phyloP scores from a whole-genome alignment of 2,329 filamentous ascomycete genomes.

The Pseudohalonectria lignicola region DNA sequence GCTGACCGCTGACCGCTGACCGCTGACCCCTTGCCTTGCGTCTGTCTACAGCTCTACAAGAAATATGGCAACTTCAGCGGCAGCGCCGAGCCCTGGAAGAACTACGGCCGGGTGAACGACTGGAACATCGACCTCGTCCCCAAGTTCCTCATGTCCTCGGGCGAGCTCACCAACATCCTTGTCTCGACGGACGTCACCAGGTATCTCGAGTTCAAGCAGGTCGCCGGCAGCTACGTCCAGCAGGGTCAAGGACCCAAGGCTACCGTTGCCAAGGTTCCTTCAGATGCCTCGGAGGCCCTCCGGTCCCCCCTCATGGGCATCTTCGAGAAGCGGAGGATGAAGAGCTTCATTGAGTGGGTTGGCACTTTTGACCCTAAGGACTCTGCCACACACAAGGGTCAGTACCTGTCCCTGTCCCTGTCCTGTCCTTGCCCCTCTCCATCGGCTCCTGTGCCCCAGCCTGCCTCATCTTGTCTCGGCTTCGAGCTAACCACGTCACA shows the following conservation, averaged over 20 bases:
- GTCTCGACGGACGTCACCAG: constrained; percentile 87
- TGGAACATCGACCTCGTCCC: constrained; percentile 99
- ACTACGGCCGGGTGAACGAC: constrained; percentile 92
- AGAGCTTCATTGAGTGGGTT: constrained; percentile 94
- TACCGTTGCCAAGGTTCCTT: constrained; percentile 93
- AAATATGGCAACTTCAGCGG: constrained; percentile 76
- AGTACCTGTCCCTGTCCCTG: constrained; percentile 13
- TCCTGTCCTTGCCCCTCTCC: neutral
- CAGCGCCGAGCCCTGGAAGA: constrained; percentile 91
- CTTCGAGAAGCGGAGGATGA: constrained; percentile 95
- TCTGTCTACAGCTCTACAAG: constrained; percentile 68
- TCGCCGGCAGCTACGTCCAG: constrained; percentile 93
- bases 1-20: too few relatives aligned
- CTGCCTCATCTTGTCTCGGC: too few relatives aligned
- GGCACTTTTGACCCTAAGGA: constrained; percentile 77
- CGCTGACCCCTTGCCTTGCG: neutral
- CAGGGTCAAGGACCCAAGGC: constrained; percentile 73
- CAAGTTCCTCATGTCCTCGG: constrained; percentile 97
- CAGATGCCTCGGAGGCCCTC: constrained; percentile 81
- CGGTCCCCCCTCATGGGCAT: constrained; percentile 91
- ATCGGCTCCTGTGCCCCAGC: neutral
- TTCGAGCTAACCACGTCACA: too few relatives aligned
- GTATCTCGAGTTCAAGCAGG: constrained; percentile 88
- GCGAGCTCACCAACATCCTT: constrained; percentile 96
- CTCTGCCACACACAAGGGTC: constrained; percentile 81